These are phyloP conservation scores for Leccinum huronense DNA, from an alignment of 1,284 basidiomycete species.

Conservation along the genomic window DNA sequence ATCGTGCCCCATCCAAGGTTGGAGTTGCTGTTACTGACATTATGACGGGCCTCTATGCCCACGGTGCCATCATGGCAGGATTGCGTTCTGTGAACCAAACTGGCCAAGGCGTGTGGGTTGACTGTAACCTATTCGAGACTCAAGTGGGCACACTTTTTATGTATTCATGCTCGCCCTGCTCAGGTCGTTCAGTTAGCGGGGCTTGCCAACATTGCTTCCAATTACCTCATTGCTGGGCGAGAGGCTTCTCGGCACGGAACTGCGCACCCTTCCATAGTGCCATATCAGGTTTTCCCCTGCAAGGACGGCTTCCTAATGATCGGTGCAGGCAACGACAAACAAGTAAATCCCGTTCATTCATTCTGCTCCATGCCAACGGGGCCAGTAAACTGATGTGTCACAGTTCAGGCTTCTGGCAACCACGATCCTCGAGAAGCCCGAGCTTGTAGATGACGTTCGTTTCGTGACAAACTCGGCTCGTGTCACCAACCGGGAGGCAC, in stretches of 20 bases:
- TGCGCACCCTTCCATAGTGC: conserved; percentile 87
- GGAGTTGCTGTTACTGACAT: conserved; percentile 91
- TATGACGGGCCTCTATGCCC: conserved; percentile 90
- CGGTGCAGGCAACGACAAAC: conserved; percentile 89
- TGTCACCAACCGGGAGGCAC: conserved; percentile 72
- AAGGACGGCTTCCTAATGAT: conserved; percentile 91
- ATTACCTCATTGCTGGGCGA: conserved; percentile 85
- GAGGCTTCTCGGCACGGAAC: conserved; percentile 91
- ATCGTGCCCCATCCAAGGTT: conserved; percentile 87
- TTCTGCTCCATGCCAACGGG: conserved; percentile 4
- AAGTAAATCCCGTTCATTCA: conserved; percentile 45
- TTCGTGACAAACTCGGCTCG: conserved; percentile 76
- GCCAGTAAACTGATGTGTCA: conserved; percentile 13
- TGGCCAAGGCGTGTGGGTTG: conserved; percentile 87
- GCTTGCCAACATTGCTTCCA: conserved; percentile 90
- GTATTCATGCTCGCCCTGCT: conserved; percentile 1
- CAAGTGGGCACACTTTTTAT: conserved; percentile 51
- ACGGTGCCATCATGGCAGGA: conserved; percentile 91
- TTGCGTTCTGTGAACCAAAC: conserved; percentile 81
- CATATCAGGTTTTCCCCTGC: conserved; percentile 90
- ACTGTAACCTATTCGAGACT: conserved; percentile 85
- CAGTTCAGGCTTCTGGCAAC: conserved; percentile 71
- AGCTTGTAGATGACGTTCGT: conserved; percentile 55
- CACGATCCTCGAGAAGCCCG: conserved; percentile 58
- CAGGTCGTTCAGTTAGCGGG: conserved; percentile 69